Evolutionary conservation across 2,329 filamentous ascomycete genomes (phyloP), one percentile per base, ranked within the genome.

Genomic region (Ceratocystis variospora): DNA sequence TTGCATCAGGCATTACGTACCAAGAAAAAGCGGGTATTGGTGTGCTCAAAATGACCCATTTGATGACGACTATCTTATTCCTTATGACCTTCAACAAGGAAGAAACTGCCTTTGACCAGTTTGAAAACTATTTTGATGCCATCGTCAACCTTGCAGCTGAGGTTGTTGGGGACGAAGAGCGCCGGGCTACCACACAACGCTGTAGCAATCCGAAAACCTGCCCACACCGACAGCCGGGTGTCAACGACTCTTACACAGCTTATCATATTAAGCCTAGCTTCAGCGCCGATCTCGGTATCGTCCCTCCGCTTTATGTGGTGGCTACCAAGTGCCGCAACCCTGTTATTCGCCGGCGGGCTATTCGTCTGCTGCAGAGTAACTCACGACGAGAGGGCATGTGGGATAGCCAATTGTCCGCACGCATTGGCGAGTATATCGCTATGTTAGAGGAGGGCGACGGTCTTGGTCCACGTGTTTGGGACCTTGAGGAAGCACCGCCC

Each of bases 341-440:
- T 0, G 70, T 75, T 1, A 77, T 82, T 44, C 80, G 86, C 22
- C 77, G 83, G 19, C 80, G 82, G 69, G 85, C 86, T 6, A 84
- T 88, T 53, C 78, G 82, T 72, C 73, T 88, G 46, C 74, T 88
- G 66, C 77, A 79, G 63, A 82, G 79, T 70, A 84, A 81, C 71
- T 80, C 83, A 6, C 78, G 85, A 59, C 77, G 85, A 62, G 86
- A 88, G 73, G 85, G 83, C 25, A 85, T 88, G 79, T 88, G 86
- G 86, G 85, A 89, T 70, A 85, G 81, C 70, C 79, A 83, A 69
- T 76, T 85, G 68, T 77, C 79, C 10, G 81, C 82, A 0, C 78
- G 78, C 6, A 83, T 85, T 69, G 79, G 78, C 61, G 76, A 76
- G 67, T 84, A 81, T 81, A 76, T 84, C 46, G 78, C 81, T 72